Conservation (phyloP, 306 rosid genomes). For the Pyrus pyrifolia region DNA sequence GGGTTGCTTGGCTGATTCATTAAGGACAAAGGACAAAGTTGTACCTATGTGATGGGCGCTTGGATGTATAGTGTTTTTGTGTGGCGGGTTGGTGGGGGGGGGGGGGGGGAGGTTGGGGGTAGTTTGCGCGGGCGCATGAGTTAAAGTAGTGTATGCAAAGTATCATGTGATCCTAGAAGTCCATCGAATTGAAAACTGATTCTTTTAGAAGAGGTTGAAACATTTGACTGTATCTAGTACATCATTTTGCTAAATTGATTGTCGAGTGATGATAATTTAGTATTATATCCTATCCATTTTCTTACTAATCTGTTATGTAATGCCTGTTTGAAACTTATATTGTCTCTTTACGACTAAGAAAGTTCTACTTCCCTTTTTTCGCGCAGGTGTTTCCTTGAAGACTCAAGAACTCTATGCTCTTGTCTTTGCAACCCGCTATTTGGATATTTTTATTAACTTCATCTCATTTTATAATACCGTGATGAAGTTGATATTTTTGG, state of each 20-base stretch:
- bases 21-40: neutral
- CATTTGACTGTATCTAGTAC: neutral
- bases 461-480: constrained; percentile 59
- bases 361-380: constrained; percentile 7
- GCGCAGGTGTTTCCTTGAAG: constrained; percentile 77
- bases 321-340: neutral
- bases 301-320: neutral
- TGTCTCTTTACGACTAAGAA: constrained; percentile 2
- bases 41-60: neutral
- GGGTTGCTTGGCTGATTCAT: neutral
- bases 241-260: neutral
- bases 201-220: neutral
- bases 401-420: constrained; percentile 83
- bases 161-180: neutral
- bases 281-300: too few species aligned
- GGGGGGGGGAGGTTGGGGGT: too few species aligned
- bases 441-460: constrained; percentile 61
- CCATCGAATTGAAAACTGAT: neutral
- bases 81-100: too few species aligned
- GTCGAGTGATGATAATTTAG: neutral
- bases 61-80: neutral
- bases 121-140: too few species aligned
- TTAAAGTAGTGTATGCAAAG: neutral
- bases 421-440: constrained; percentile 71
- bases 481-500: constrained; percentile 85